These are phyloP conservation scores for Poteriospumella lacustris DNA, from an alignment of 108 stramenopile genomes.

Conservation along the genomic window DNA sequence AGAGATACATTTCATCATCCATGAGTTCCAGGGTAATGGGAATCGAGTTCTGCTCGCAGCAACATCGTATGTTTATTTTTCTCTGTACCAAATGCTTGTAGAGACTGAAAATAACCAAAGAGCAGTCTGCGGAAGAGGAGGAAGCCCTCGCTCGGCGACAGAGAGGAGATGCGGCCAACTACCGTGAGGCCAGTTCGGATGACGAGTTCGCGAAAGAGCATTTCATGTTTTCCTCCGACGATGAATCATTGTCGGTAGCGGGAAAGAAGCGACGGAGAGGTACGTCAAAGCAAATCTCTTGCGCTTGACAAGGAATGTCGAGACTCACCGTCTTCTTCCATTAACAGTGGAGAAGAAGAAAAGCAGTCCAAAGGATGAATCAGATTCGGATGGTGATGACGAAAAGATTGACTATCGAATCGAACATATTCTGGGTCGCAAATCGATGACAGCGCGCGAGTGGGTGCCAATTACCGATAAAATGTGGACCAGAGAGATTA, in stretches of 20 bases:
- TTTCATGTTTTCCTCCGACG: not conserved
- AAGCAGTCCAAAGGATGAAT: not conserved
- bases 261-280: not conserved
- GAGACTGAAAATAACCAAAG: too few relatives aligned
- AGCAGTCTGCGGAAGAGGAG: too few relatives aligned
- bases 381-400: not conserved
- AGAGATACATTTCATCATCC: too few relatives aligned
- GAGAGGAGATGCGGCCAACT: too few relatives aligned
- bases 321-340: not conserved
- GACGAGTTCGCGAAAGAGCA: not conserved
- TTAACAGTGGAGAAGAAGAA: too few relatives aligned
- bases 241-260: too few relatives aligned
- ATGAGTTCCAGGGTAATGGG: too few relatives aligned
- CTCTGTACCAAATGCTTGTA: too few relatives aligned
- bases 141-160: too few relatives aligned
- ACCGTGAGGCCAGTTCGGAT: slow-evolving; percentile 17
- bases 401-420: slow-evolving; percentile 14
- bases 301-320: not conserved
- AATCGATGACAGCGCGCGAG: not conserved
- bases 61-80: too few relatives aligned
- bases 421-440: not conserved
- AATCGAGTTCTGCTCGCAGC: too few relatives aligned
- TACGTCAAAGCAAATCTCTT: not conserved
- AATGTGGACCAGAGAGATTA: slow-evolving; percentile 18
- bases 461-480: slow-evolving; percentile 1